Percentiles rank a stretch among this genome's conserved stretches.
Evolutionary conservation across 106 monocot species (phyloP).

Genomic region (Apostasia shenzhenica): DNA sequence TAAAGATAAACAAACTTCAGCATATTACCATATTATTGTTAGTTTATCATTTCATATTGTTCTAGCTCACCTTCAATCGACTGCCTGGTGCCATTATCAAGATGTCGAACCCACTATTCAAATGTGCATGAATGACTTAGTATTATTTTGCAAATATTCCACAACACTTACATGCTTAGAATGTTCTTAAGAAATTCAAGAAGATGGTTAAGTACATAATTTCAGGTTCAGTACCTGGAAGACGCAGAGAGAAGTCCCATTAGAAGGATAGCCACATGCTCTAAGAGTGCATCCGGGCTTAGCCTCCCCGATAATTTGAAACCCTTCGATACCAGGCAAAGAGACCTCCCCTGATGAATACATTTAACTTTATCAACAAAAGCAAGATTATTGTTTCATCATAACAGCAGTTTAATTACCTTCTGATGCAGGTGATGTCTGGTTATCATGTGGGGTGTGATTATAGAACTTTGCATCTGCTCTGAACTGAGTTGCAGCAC

Average conservation of each 20-base stretch:
- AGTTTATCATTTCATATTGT: not conserved
- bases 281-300: constrained; percentile 56
- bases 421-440: constrained; percentile 34
- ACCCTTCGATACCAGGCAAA: constrained; percentile 74
- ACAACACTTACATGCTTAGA: not conserved
- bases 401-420: constrained; percentile 24
- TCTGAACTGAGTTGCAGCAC: constrained; percentile 14
- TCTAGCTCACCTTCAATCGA: constrained; percentile 63
- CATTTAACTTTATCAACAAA: constrained; percentile 13
- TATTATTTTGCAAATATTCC: not conserved
- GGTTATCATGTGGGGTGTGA: constrained; percentile 19
- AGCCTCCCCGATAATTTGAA: constrained; percentile 86
- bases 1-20: not conserved
- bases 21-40: not conserved
- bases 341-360: constrained; percentile 35
- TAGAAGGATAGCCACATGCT: constrained; percentile 76
- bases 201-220: not conserved
- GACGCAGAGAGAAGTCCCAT: constrained; percentile 81
- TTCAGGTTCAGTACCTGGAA: constrained; percentile 54
- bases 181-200: not conserved
- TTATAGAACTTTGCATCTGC: constrained; percentile 22
- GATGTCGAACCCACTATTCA: constrained; percentile 79
- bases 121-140: constrained; percentile 10
- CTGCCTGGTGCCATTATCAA: constrained; percentile 71
- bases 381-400: not conserved